A percentile compares a stretch with the other conserved stretches of the same genome.
Conservation (phyloP, 192 early-diverging fungal species). For the Mortierella antarctica region DNA sequence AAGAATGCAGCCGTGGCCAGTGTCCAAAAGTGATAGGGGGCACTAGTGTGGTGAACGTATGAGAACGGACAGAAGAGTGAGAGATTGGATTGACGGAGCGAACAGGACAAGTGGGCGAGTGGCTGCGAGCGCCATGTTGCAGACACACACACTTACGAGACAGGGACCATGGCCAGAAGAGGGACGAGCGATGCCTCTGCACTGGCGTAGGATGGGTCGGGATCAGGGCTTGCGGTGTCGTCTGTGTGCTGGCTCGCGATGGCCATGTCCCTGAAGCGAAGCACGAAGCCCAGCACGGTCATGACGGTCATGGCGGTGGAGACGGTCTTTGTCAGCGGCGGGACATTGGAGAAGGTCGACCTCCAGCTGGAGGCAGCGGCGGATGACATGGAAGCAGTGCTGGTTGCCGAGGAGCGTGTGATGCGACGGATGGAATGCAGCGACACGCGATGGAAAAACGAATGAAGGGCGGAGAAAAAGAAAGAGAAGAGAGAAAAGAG, state of each 20-base stretch:
- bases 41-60: background rate
- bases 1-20: slow-evolving; percentile 1
- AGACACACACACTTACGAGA: slow-evolving; percentile 17
- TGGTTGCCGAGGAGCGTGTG: slow-evolving; percentile 4
- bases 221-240: background rate
- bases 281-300: slow-evolving; percentile 23
- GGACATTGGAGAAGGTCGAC: slow-evolving; percentile 51
- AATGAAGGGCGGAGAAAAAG: too few species aligned
- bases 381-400: background rate
- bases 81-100: background rate
- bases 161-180: slow-evolving; percentile 24
- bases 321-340: slow-evolving; percentile 54
- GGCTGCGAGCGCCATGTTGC: too few species aligned
- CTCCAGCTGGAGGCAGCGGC: slow-evolving; percentile 11
- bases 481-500: too few species aligned
- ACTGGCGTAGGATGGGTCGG: background rate
- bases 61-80: too few species aligned
- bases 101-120: background rate
- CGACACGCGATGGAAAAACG: too few species aligned
- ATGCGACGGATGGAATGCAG: background rate
- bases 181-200: slow-evolving; percentile 11
- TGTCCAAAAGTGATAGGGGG: background rate
- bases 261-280: slow-evolving; percentile 24
- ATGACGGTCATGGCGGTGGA: slow-evolving; percentile 37
- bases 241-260: background rate